Percentiles rank a stretch among this genome's conserved stretches.
phyloP scores from a whole-genome alignment of 1,284 basidiomycete species.

The Fomitopsis palustris region DNA sequence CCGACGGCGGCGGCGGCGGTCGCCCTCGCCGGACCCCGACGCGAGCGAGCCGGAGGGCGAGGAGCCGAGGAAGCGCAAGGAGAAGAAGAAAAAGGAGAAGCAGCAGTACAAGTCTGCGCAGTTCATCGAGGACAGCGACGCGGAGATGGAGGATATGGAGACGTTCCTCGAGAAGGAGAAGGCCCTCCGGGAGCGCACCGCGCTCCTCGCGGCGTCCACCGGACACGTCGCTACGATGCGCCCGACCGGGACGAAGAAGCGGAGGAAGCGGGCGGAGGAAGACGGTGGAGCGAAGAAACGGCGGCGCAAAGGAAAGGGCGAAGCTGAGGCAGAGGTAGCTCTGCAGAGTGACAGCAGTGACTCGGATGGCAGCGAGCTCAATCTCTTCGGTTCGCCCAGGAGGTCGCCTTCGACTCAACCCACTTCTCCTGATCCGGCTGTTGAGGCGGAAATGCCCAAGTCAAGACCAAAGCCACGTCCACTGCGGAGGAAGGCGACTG shows the following conservation, averaged over 20 bases:
- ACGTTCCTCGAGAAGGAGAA: slow-evolving; percentile 79
- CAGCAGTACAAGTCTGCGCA: slow-evolving; percentile 83
- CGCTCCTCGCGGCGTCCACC: slow-evolving; percentile 43
- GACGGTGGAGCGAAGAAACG: slow-evolving; percentile 24
- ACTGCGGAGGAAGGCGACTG: slow-evolving; percentile 12
- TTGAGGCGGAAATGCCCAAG: slow-evolving; percentile 10
- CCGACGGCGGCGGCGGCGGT: slow-evolving; percentile 42
- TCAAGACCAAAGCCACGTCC: slow-evolving; percentile 22
- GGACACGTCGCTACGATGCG: slow-evolving; percentile 54
- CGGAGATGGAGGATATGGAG: slow-evolving; percentile 71
- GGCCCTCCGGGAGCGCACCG: slow-evolving; percentile 46
- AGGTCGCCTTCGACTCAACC: slow-evolving; percentile 18
- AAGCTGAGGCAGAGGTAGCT: slow-evolving; percentile 7
- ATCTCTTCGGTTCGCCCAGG: slow-evolving; percentile 23
- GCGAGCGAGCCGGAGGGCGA: slow-evolving; percentile 40
- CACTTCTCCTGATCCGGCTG: slow-evolving; percentile 13
- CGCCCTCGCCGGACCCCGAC: slow-evolving; percentile 43
- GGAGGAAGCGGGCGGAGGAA: slow-evolving; percentile 39
- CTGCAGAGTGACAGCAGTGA: slow-evolving; percentile 8
- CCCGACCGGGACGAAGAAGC: slow-evolving; percentile 66
- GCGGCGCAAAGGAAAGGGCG: slow-evolving; percentile 17
- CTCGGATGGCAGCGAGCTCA: slow-evolving; percentile 20
- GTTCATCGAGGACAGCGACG: slow-evolving; percentile 89
- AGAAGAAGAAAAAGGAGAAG: slow-evolving; percentile 44
- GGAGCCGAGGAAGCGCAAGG: slow-evolving; percentile 35